Evolutionary conservation across 2,329 filamentous ascomycete species (phyloP), one percentile per base, ranked within the genome.

Genomic region (Lasiodiplodia citricola): DNA sequence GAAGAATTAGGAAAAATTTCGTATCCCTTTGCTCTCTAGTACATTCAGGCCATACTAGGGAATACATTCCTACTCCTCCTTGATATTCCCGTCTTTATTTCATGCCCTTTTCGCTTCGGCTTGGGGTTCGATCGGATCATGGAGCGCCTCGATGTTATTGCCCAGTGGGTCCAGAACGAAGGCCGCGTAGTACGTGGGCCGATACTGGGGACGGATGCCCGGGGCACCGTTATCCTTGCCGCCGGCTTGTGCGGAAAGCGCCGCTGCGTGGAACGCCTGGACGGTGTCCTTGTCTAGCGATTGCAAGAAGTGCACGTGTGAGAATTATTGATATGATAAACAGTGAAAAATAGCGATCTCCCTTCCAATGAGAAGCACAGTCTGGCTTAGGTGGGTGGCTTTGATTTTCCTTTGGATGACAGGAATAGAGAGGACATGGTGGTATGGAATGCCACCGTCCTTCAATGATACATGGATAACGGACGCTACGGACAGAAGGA

Each of bases 101-200:
- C 5, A 35, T 10, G 8, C 31, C n/a, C 23, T 21, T 25, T 25
- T 51, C 18, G 18, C 28, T 2, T 51, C 13, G 28, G n/a, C 44
- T 13, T 14, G 14, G 16, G 5, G 18, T 11, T 47, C 44, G 41
- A 35, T 47, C 14, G 31, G 47, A 25, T 64, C 44, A 21, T 64
- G 37, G 16, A 38, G 51, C 3, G 47, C 60, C 31, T 64, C 60
- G 47, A 64, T 25, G 47, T 38, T 52, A 47, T 64, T 64, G 7
- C 60, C 47, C 60, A 74, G 55, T 55, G 74, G 74, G 71, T 77
- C 75, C 18, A 73, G 31, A 11, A 76, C 72, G 67, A 76, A 76
- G 11, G 72, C 74, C 10, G 69, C 73, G 70, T 75, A 76, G 69
- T 76, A 77, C 44, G 75, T 73, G 31, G 73, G 66, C 70, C 73